Percentiles rank a stretch among this genome's conserved stretches.
These are phyloP conservation scores for Malassezia equina DNA, from an alignment of 1,284 basidiomycete genomes.

Conservation along the genomic window DNA sequence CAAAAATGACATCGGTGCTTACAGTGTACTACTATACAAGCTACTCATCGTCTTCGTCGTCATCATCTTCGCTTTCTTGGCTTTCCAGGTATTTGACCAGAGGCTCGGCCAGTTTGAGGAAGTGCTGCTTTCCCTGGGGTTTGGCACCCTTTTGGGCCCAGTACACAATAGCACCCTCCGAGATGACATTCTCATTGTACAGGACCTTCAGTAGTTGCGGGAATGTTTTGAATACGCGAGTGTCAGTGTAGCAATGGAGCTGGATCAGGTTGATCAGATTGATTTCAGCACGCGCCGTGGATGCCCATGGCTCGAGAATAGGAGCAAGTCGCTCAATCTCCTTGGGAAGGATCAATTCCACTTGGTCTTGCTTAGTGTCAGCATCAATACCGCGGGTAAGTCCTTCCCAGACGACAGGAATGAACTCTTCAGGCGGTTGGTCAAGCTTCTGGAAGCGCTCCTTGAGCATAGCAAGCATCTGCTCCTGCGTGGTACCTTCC, in stretches of 20 bases:
- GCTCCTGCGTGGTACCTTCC: slow-evolving; percentile 23
- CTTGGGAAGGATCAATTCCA: slow-evolving; percentile 69
- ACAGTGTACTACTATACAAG: not conserved
- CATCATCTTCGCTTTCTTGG: slow-evolving; percentile 53
- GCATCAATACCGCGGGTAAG: slow-evolving; percentile 77
- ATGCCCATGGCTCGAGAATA: slow-evolving; percentile 77
- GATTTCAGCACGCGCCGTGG: slow-evolving; percentile 75
- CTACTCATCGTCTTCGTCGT: slow-evolving; percentile 58
- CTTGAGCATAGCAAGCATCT: slow-evolving; percentile 23
- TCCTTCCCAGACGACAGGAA: slow-evolving; percentile 80
- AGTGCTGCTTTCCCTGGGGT: slow-evolving; percentile 83
- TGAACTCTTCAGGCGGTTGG: slow-evolving; percentile 55
- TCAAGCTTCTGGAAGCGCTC: slow-evolving; percentile 11
- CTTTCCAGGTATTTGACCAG: slow-evolving; percentile 77
- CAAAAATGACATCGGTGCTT: not conserved
- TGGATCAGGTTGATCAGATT: slow-evolving; percentile 58
- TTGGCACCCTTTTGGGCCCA: slow-evolving; percentile 95
- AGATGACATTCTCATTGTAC: slow-evolving; percentile 92
- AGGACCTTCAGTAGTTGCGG: slow-evolving; percentile 72
- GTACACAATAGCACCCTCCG: slow-evolving; percentile 90
- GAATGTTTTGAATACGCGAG: slow-evolving; percentile 83
- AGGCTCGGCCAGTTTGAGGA: slow-evolving; percentile 74
- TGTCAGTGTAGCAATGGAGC: slow-evolving; percentile 76
- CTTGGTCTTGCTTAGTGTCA: slow-evolving; percentile 75
- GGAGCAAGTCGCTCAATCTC: slow-evolving; percentile 76